Evolutionary conservation across 2,329 filamentous ascomycete species (phyloP).

Genomic region (Parastagonospora nodorum): DNA sequence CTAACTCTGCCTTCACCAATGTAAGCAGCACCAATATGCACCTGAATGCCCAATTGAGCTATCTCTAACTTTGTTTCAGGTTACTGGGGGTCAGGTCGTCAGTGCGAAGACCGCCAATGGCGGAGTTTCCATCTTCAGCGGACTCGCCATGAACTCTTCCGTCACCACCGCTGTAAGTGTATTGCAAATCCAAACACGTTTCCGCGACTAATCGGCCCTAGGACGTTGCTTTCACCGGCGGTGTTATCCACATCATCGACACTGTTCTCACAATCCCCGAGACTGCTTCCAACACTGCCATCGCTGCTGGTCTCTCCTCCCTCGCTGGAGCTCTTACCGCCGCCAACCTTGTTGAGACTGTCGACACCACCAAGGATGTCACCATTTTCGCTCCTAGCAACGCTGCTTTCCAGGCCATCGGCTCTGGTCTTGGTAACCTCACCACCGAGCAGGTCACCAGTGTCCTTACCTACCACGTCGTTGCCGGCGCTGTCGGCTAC

Average conservation of each 20-base stretch:
- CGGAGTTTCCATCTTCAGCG: constrained; percentile 58
- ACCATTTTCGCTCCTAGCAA: constrained; percentile 71
- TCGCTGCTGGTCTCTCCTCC: constrained; percentile 45
- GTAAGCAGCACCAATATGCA: constrained; percentile 40
- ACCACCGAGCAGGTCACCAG: constrained; percentile 53
- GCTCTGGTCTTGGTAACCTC: constrained; percentile 56
- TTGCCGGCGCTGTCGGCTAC: constrained; percentile 62
- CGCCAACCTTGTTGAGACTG: constrained; percentile 46
- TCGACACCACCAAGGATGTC: constrained; percentile 54
- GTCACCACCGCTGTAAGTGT: constrained; percentile 56
- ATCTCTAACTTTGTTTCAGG: background rate
- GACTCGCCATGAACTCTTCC: constrained; percentile 55
- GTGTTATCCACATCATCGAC: constrained; percentile 56
- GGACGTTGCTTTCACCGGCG: constrained; percentile 52
- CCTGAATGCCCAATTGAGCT: background rate
- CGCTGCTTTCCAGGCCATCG: constrained; percentile 63
- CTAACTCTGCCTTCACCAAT: constrained; percentile 59
- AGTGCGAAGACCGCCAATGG: constrained; percentile 50
- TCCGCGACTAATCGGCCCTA: constrained; percentile 14
- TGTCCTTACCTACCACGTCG: constrained; percentile 68
- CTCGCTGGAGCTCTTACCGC: constrained; percentile 49
- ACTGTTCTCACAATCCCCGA: constrained; percentile 49
- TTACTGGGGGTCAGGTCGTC: constrained; percentile 63
- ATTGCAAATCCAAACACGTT: background rate
- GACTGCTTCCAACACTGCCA: constrained; percentile 35